Evolutionary conservation across 306 rosid genomes (phyloP), one percentile per base, ranked within the genome.

Genomic region (Pterocarpus santalinus): DNA sequence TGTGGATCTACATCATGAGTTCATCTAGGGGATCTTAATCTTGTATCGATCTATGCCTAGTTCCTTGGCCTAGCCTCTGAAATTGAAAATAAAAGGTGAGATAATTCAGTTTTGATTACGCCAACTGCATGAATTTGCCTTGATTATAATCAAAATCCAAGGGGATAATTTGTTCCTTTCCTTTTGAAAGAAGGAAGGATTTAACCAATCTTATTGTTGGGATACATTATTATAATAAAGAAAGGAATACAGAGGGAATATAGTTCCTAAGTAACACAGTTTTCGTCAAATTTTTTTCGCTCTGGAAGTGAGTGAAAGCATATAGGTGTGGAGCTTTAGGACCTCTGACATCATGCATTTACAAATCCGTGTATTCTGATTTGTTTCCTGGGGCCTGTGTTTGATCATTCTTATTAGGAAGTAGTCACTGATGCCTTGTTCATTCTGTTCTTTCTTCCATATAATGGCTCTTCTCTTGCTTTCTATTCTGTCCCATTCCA

Each of bases 1-100:
- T 14, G 74, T 78, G 57, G 78, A 77, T 77, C 86, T 68, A 74
- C 71, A 73, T 68, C 30, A 11, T 14, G 47, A 75, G 16, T 22
- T 43, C 17, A 32, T 12, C 11, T 10, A 46, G 53, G 72, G 55
- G 77, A 56, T 73, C 78, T 73, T 36, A 36, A 12, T 56, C 4
- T 17, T 64, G 58, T 8, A 14, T 53, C 78, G 71, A 69, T 79
- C 82, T 69, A 41, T 13, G 39, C 12, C 53, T 7, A 43, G 47
- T 9, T 38, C 41, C 11, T 49, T 14, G n/a, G 53, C 15, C 57
- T 51, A 51, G 57, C 16, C 1, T 51, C 57, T 13, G 16, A n/a
- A 15, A 51, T 12, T 13, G 57, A 51, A 51, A 51, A 14, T 14
- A 51, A 51, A 14, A 51, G 57, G 22, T 14, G 6, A 51, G 57